Conservation (phyloP, 1,284 basidiomycete species). For the Boletus semigastroideus region DNA sequence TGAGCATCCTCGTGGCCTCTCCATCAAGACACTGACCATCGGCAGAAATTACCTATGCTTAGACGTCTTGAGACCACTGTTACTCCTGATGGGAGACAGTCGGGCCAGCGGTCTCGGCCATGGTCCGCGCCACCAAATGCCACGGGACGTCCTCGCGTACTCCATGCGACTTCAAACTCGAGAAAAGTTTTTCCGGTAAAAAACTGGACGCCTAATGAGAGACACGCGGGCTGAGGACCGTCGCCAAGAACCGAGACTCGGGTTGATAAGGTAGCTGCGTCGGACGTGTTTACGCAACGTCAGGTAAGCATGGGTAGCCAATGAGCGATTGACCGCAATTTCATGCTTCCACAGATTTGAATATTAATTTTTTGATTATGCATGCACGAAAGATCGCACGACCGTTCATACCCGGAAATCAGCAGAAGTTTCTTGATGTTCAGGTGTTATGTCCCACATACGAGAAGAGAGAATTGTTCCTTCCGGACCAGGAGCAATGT, state of each 20-base stretch:
- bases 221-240: slow-evolving; percentile 10
- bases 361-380: slow-evolving; percentile 26
- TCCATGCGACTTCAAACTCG: slow-evolving; percentile 14
- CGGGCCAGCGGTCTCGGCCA: slow-evolving; percentile 23
- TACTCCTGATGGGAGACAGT: slow-evolving; percentile 41
- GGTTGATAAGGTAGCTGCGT: slow-evolving; percentile 3
- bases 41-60: slow-evolving; percentile 35
- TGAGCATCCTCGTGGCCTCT: slow-evolving; percentile 19
- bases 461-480: background rate
- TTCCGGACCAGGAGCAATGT: background rate
- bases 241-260: background rate
- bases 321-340: slow-evolving; percentile 4
- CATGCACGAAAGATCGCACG: slow-evolving; percentile 6
- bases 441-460: slow-evolving; percentile 7
- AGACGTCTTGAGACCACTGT: slow-evolving; percentile 49
- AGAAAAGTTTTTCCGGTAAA: slow-evolving; percentile 16
- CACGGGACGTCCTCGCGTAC: slow-evolving; percentile 13
- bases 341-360: slow-evolving; percentile 14
- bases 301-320: slow-evolving; percentile 14
- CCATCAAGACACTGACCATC: slow-evolving; percentile 16
- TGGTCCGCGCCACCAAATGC: slow-evolving; percentile 26
- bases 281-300: slow-evolving; percentile 5
- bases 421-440: slow-evolving; percentile 5
- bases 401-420: slow-evolving; percentile 27
- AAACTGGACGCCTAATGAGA: slow-evolving; percentile 9